A percentile compares a stretch with the other conserved stretches of the same genome.
phyloP scores from a whole-genome alignment of 257 asterid species.

The Capsicum rhomboideum region DNA sequence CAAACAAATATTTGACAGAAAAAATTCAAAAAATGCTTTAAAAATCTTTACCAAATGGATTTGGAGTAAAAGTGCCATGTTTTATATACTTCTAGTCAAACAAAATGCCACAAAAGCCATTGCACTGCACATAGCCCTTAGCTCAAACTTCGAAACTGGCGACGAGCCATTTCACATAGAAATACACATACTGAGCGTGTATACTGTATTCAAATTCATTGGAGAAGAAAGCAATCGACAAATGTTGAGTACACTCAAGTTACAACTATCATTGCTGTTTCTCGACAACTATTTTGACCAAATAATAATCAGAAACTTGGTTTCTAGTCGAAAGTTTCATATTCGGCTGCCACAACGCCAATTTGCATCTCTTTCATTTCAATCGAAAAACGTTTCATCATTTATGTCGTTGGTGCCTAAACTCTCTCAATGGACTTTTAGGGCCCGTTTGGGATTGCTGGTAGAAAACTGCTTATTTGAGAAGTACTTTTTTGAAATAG shows the following conservation, averaged over 20 bases:
- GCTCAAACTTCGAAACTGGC: neutral
- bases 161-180: neutral
- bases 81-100: neutral
- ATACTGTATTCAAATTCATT: neutral
- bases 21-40: no score
- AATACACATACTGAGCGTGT: neutral
- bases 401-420: constrained; percentile 28
- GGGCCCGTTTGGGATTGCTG: no score
- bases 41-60: no score
- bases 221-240: neutral
- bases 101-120: neutral
- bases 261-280: neutral
- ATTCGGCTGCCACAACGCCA: constrained; percentile 29
- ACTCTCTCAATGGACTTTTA: no score
- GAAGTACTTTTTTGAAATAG: no score
- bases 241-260: neutral
- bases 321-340: constrained; percentile 7
- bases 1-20: no score
- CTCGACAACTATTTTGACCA: neutral
- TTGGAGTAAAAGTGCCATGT: neutral
- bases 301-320: constrained; percentile 5
- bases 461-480: no score
- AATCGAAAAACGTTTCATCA: constrained; percentile 21
- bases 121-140: neutral
- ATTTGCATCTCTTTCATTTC: constrained; percentile 27